These are phyloP conservation scores for Alternaria metachromatica DNA, from an alignment of 2,329 filamentous ascomycete species.

Conservation along the genomic window DNA sequence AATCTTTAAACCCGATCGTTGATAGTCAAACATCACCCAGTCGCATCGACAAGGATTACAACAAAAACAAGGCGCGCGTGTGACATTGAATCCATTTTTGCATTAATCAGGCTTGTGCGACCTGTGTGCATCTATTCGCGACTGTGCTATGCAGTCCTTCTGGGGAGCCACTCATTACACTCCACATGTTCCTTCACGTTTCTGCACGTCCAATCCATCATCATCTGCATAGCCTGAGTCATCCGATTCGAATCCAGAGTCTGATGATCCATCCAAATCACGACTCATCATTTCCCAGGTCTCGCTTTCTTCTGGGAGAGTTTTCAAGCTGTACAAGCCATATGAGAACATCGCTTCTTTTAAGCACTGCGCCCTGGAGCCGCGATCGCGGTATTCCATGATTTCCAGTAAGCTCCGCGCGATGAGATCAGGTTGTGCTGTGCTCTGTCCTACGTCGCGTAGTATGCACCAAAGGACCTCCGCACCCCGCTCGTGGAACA, in stretches of 20 bases:
- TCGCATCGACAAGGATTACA: slow-evolving; percentile 1
- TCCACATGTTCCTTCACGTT: background rate
- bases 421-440: slow-evolving; percentile 3
- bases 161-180: background rate
- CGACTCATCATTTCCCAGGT: slow-evolving; percentile 1
- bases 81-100: background rate
- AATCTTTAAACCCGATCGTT: background rate
- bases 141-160: background rate
- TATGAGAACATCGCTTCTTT: background rate
- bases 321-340: background rate
- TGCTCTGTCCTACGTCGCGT: background rate
- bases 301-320: background rate
- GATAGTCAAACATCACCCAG: background rate
- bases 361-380: background rate
- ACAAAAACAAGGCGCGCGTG: slow-evolving; percentile 1
- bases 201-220: background rate
- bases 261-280: background rate
- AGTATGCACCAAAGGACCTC: slow-evolving; percentile 1
- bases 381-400: background rate
- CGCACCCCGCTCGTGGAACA: background rate
- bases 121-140: background rate
- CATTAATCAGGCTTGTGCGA: slow-evolving; percentile 4
- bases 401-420: background rate
- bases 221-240: background rate
- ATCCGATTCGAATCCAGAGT: background rate